Evolutionary conservation across 176 grass and related monocot genomes (phyloP).

Genomic region (Carex kokanica): DNA sequence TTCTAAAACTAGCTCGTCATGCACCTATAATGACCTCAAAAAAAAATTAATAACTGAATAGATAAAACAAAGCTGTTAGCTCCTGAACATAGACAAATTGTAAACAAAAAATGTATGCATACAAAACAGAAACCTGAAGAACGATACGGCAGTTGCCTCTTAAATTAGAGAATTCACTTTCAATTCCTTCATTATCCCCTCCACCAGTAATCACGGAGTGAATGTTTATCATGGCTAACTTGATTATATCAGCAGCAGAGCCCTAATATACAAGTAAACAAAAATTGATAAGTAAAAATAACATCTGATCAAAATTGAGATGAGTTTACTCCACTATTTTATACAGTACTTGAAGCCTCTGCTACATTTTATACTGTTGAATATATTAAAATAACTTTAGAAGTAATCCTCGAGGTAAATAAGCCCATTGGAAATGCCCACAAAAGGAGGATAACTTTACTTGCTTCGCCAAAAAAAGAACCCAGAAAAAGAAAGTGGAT

Average conservation of each 20-base stretch:
- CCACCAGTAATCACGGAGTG: constrained; percentile 59
- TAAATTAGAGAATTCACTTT: constrained; percentile 43
- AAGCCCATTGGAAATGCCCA: neutral
- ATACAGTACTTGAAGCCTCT: neutral
- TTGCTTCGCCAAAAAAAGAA: neutral
- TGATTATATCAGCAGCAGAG: constrained; percentile 92
- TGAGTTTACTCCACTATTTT: neutral
- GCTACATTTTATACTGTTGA: neutral
- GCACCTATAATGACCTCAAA: constrained; percentile 46
- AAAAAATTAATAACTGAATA: constrained; percentile 5
- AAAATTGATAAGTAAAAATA: neutral
- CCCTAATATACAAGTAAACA: constrained; percentile 37
- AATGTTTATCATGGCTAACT: constrained; percentile 90
- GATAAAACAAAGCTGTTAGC: neutral
- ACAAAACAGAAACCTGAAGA: constrained; percentile 60
- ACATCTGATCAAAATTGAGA: neutral
- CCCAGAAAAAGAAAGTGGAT: neutral
- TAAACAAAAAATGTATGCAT: neutral
- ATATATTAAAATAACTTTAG: neutral
- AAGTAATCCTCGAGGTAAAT: neutral
- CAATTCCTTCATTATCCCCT: constrained; percentile 38
- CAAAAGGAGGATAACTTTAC: neutral
- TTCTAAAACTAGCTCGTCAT: constrained; percentile 92
- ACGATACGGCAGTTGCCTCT: constrained; percentile 64
- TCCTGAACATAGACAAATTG: neutral